Evolutionary conservation across 2,329 filamentous ascomycete species (phyloP), one percentile per base, ranked within the genome.

Genomic region (Fusarium redolens): DNA sequence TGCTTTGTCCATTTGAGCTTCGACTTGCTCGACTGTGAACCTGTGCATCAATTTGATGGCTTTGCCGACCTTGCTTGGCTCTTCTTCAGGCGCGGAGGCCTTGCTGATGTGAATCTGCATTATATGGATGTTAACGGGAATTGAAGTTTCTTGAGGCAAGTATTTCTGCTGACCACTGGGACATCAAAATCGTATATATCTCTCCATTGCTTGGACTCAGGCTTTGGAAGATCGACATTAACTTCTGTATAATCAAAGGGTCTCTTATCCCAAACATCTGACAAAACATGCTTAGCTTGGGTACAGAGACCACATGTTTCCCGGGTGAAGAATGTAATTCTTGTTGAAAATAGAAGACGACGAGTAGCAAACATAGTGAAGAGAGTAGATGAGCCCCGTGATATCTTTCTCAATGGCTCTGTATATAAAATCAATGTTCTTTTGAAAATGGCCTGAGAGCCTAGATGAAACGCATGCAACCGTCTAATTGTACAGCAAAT

Each of bases 101-200:
- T 89, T 91, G 83, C 90, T 91, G 68, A 95, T 85, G 67, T 91
- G 89, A 71, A 90, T 89, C 89, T 90, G 20, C n/a, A 45, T n/a
- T 25, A 22, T 14, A 33, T 20, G 33, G 33, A 38, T 54, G 50
- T 65, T 57, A 69, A 59, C 31, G 57, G 22, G 20, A 7, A 9
- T 17, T 25, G 9, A 28, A 17, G 8, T 30, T 17, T 5, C 9
- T 18, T 14, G 5, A 28, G 7, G n/a, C 28, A 20, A 40, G 25
- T 14, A 30, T 13, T 15, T 54, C 13, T 38, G 81, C 87, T 77
- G 84, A 95, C 93, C 78, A 95, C 93, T 1, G 93, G 93, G 12
- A 93, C 93, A 75, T 96, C 93, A 79, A 95, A 93, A 65, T 95
- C 93, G 79, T 96, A 96, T 2, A 94, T 78, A 54, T 91, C 86